phyloP scores from a whole-genome alignment of 495 filamentous ascomycete genomes.

The Bacidia rubella region DNA sequence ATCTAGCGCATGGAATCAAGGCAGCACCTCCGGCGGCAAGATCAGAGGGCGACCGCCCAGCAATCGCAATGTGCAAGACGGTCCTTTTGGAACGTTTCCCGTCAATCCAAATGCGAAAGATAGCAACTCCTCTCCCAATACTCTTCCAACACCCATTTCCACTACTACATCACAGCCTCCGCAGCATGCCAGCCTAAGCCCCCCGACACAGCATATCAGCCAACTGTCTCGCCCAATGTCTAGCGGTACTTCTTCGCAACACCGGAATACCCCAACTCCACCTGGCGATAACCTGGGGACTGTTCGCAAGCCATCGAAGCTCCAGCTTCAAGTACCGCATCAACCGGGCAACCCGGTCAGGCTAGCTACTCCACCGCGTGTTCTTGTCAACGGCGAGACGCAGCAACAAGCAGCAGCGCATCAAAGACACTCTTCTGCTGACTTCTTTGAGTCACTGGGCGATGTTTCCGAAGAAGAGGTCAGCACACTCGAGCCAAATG shows the following conservation, averaged over 20 bases:
- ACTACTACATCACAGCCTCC: constrained; percentile 11
- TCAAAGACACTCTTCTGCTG: constrained; percentile 19
- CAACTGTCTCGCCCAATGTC: neutral
- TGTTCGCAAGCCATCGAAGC: constrained; percentile 36
- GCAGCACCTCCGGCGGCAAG: constrained; percentile 54
- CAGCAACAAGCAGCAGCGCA: constrained; percentile 20
- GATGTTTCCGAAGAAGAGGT: constrained; percentile 9
- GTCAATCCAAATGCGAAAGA: constrained; percentile 43
- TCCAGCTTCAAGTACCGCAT: constrained; percentile 73
- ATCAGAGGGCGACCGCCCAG: constrained; percentile 74
- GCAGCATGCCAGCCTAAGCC: constrained; percentile 8
- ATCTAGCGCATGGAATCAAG: constrained; percentile 83
- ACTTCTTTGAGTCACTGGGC: constrained; percentile 17
- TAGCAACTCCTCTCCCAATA: constrained; percentile 5
- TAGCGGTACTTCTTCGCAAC: neutral
- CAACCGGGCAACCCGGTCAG: constrained; percentile 60
- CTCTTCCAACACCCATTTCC: constrained; percentile 20
- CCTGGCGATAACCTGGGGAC: constrained; percentile 19
- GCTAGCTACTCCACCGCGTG: constrained; percentile 60
- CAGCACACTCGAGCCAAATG: constrained; percentile 14
- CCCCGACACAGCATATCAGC: neutral
- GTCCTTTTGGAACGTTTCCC: constrained; percentile 80
- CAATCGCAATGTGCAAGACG: constrained; percentile 57
- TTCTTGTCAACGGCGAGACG: constrained; percentile 54
- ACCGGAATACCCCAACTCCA: constrained; percentile 11